A percentile compares a stretch with the other conserved stretches of the same genome.
Evolutionary conservation across 2,329 filamentous ascomycete genomes (phyloP).

Genomic region (Chalaropsis thielavioides): DNA sequence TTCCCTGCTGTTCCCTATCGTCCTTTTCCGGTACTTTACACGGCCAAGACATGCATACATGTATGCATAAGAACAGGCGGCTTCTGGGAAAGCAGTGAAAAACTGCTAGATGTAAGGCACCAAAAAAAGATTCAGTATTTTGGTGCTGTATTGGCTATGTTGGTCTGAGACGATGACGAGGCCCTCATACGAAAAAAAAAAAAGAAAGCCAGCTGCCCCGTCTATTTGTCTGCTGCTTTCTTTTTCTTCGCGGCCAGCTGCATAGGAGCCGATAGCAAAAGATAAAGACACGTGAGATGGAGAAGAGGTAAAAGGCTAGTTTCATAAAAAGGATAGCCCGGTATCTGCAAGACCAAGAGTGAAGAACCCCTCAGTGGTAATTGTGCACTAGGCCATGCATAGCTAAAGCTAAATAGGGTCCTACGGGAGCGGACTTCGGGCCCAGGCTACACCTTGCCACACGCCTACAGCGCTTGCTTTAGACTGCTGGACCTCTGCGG

Average conservation of each 20-base stretch:
- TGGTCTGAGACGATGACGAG: not conserved
- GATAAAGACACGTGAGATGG: too few species aligned
- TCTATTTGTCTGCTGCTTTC: not conserved
- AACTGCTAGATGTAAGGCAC: not conserved
- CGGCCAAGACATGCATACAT: not conserved
- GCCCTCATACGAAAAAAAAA: not conserved
- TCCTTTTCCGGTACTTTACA: not conserved
- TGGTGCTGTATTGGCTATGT: not conserved
- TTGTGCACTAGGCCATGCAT: too few species aligned
- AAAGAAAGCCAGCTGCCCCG: not conserved
- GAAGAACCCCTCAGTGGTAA: too few species aligned
- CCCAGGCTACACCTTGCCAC: too few species aligned
- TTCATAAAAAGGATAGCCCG: too few species aligned
- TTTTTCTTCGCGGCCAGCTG: too few species aligned
- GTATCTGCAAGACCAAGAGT: too few species aligned
- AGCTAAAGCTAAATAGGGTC: too few species aligned
- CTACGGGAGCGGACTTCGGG: too few species aligned
- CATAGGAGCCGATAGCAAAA: too few species aligned
- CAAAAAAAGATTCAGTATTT: not conserved
- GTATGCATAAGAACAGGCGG: not conserved
- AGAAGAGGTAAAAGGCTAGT: too few species aligned
- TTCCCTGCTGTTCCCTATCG: not conserved
- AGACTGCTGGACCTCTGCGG: not conserved
- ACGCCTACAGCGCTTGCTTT: too few species aligned
- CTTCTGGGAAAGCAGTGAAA: not conserved